Percentiles rank a stretch among this genome's conserved stretches.
These are phyloP conservation scores for Colletotrichum sp. DNA, from an alignment of 2,329 filamentous ascomycete species.

Conservation along the genomic window DNA sequence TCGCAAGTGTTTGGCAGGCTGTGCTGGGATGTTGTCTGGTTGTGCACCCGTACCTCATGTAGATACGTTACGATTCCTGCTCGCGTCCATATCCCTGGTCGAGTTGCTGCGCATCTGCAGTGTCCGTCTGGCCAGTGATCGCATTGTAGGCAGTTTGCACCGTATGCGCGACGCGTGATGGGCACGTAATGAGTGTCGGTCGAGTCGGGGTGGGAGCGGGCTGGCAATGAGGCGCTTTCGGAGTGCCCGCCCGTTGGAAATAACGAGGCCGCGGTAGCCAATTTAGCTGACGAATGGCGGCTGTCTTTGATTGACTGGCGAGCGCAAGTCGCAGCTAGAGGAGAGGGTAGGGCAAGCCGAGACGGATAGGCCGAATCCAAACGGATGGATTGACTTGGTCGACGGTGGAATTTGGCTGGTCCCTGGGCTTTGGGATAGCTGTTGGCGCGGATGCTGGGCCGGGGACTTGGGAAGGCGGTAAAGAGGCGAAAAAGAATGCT, in stretches of 20 bases:
- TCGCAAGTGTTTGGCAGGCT: neutral
- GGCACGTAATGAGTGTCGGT: neutral
- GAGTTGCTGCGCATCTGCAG: neutral
- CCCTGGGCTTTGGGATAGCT: neutral
- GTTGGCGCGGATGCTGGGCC: neutral
- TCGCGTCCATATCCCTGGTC: neutral
- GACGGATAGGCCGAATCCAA: neutral
- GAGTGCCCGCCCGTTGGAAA: slow-evolving; percentile 1
- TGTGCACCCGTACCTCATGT: neutral
- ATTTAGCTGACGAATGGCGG: neutral
- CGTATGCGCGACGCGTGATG: neutral
- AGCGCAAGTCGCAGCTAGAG: neutral
- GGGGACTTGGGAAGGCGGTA: neutral
- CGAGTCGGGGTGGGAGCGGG: neutral
- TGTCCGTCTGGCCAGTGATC: neutral
- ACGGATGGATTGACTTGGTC: neutral
- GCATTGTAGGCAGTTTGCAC: neutral
- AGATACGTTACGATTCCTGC: neutral
- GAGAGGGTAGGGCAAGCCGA: neutral
- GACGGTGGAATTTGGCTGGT: neutral
- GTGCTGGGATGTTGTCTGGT: neutral
- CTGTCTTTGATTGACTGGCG: neutral
- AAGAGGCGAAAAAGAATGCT: neutral
- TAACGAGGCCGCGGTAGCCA: neutral
- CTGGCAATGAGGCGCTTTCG: neutral